Conservation (phyloP, 345 rosid genomes). For the Acer negundo region DNA sequence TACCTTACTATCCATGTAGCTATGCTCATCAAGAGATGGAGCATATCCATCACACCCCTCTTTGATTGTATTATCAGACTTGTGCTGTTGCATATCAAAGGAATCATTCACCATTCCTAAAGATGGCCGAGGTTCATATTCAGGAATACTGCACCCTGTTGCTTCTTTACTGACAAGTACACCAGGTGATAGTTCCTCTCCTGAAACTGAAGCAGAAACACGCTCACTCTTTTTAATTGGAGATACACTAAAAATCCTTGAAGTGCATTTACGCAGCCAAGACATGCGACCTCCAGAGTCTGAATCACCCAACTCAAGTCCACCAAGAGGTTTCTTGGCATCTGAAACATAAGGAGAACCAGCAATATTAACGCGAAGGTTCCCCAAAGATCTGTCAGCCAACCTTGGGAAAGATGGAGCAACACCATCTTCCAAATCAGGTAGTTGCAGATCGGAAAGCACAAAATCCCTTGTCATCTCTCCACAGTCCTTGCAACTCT, state of each 20-base stretch:
- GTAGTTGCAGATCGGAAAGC: conserved; percentile 55
- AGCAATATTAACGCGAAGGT: conserved; percentile 26
- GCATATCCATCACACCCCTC: conserved; percentile 38
- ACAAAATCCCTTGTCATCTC: conserved; percentile 54
- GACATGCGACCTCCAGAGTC: conserved; percentile 52
- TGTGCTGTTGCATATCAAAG: conserved; percentile 29
- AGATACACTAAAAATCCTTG: conserved; percentile 59
- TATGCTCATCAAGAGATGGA: conserved; percentile 56
- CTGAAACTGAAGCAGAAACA: conserved; percentile 31
- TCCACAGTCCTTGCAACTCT: conserved; percentile 62
- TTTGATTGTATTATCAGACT: conserved; percentile 30
- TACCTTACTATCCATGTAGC: conserved; percentile 51
- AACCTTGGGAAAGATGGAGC: conserved; percentile 31
- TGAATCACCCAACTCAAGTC: conserved; percentile 36
- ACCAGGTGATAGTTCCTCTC: conserved; percentile 23
- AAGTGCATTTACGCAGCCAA: conserved; percentile 62
- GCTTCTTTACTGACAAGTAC: conserved; percentile 23
- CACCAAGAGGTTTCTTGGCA: conserved; percentile 36
- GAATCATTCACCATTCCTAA: conserved; percentile 25
- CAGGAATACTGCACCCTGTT: conserved; percentile 22
- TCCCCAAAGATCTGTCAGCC: conserved; percentile 36
- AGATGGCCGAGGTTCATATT: conserved; percentile 29
- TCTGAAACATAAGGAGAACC: conserved; percentile 34
- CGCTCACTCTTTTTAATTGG: conserved; percentile 53
- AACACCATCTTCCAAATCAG: conserved; percentile 43